Evolutionary conservation across 208 protist genomes (phyloP).

Genomic region (Phytomonas sp.): DNA sequence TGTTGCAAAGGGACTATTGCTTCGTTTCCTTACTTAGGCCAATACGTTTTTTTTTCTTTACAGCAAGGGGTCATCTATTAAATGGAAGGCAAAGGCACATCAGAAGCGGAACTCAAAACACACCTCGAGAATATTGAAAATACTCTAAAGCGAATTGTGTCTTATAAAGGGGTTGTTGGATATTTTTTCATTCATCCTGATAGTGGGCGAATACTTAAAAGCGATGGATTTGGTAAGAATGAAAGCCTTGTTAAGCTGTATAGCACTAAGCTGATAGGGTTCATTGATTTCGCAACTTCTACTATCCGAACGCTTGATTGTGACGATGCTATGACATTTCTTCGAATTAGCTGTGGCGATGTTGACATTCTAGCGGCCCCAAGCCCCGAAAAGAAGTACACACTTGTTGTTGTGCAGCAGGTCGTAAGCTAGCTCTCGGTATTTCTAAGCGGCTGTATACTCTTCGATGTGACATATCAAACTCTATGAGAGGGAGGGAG

Average conservation of each 20-base stretch:
- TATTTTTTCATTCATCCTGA: conserved; percentile 69
- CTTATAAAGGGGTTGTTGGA: conserved; percentile 69
- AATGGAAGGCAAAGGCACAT: conserved; percentile 19
- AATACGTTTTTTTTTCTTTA: conserved; percentile 13
- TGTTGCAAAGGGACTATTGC: background rate
- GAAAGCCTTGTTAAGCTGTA: conserved; percentile 36
- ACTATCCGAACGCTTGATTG: conserved; percentile 73
- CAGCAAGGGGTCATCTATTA: conserved; percentile 3
- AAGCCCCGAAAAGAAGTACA: conserved; percentile 70
- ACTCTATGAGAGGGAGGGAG: background rate
- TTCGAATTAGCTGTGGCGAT: conserved; percentile 55
- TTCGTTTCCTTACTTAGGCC: background rate
- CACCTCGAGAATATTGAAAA: conserved; percentile 58
- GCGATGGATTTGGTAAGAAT: conserved; percentile 49
- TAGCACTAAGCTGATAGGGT: conserved; percentile 47
- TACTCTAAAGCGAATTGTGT: conserved; percentile 56
- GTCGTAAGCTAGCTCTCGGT: conserved; percentile 17
- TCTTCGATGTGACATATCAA: background rate
- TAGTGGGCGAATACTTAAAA: conserved; percentile 46
- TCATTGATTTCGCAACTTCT: conserved; percentile 59
- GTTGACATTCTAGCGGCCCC: conserved; percentile 73
- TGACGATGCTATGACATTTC: conserved; percentile 73
- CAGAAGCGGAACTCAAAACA: conserved; percentile 37
- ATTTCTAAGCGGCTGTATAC: background rate
- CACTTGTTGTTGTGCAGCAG: conserved; percentile 66